These are phyloP conservation scores for Backusella liffmaniae DNA, from an alignment of 192 early-diverging fungal species.

Conservation along the genomic window DNA sequence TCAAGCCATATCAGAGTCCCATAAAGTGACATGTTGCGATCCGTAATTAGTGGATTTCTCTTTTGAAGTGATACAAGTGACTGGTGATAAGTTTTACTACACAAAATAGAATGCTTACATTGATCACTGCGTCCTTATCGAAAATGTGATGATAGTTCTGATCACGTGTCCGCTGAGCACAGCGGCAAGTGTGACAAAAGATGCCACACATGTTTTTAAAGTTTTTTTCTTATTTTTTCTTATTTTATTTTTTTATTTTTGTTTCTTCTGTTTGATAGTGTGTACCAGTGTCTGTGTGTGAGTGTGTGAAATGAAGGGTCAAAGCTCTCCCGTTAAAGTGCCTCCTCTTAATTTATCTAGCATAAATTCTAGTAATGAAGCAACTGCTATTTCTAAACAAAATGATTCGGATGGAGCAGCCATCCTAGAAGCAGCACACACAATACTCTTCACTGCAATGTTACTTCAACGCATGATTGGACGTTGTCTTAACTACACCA, in stretches of 20 bases:
- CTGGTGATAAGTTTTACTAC: too few relatives aligned
- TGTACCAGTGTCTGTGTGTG: neutral
- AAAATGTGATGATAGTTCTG: too few relatives aligned
- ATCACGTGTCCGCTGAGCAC: too few relatives aligned
- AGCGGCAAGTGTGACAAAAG: too few relatives aligned
- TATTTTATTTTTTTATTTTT: neutral
- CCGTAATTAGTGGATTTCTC: too few relatives aligned
- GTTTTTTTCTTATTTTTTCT: neutral
- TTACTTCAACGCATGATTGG: conserved; percentile 10
- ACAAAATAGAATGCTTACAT: too few relatives aligned
- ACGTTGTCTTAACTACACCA: conserved; percentile 12
- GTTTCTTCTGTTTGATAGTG: neutral
- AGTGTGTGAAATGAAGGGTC: conserved; percentile 5
- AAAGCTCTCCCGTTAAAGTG: neutral
- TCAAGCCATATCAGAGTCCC: too few relatives aligned
- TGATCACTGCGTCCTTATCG: too few relatives aligned
- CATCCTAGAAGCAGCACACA: conserved; percentile 23
- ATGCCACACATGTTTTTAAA: neutral
- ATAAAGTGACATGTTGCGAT: too few relatives aligned
- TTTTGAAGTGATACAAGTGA: too few relatives aligned
- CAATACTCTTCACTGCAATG: conserved; percentile 14
- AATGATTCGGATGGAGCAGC: neutral
- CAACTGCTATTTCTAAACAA: neutral
- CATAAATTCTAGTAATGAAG: neutral
- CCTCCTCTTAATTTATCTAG: conserved; percentile 14